A percentile compares a stretch with the other conserved stretches of the same genome.
phyloP scores from a whole-genome alignment of 768 basidiomycete genomes.

The Suillus luteus region DNA sequence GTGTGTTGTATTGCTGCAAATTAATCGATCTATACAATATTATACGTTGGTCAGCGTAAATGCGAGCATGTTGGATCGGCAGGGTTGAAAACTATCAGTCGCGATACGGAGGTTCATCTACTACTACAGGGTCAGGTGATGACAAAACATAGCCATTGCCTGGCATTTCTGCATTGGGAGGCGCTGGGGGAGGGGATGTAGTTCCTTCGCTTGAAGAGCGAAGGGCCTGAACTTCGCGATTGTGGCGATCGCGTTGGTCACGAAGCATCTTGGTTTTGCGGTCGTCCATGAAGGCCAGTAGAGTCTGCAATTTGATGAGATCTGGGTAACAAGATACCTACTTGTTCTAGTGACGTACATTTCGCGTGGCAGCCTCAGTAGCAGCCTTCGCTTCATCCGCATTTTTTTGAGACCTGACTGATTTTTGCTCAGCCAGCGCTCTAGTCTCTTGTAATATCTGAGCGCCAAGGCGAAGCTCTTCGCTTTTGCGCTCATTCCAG shows the following conservation, averaged over 20 bases:
- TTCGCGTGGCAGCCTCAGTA: constrained; percentile 52
- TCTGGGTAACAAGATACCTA: background rate
- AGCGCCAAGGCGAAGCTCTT: constrained; percentile 63
- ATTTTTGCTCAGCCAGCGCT: constrained; percentile 48
- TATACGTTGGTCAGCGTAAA: background rate
- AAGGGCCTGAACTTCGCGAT: constrained; percentile 34
- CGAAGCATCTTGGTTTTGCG: constrained; percentile 55
- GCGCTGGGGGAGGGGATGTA: constrained; percentile 1
- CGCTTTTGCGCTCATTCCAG: constrained; percentile 54
- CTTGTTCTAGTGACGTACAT: constrained; percentile 39
- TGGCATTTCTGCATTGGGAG: constrained; percentile 23
- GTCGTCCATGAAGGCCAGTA: constrained; percentile 78
- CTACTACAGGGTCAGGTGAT: constrained; percentile 14
- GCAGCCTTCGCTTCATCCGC: constrained; percentile 63
- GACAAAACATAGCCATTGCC: constrained; percentile 26
- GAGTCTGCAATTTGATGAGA: constrained; percentile 50
- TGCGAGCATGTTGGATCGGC: background rate
- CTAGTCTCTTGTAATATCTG: constrained; percentile 66
- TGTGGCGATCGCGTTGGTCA: constrained; percentile 62
- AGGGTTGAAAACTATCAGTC: constrained; percentile 4
- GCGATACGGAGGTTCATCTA: constrained; percentile 24
- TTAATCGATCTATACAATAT: background rate
- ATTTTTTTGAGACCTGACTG: constrained; percentile 47
- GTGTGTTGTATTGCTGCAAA: background rate
- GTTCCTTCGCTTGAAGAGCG: background rate